These are phyloP conservation scores for Annulohypoxylon bovei DNA, from an alignment of 495 filamentous ascomycete genomes.

Conservation along the genomic window DNA sequence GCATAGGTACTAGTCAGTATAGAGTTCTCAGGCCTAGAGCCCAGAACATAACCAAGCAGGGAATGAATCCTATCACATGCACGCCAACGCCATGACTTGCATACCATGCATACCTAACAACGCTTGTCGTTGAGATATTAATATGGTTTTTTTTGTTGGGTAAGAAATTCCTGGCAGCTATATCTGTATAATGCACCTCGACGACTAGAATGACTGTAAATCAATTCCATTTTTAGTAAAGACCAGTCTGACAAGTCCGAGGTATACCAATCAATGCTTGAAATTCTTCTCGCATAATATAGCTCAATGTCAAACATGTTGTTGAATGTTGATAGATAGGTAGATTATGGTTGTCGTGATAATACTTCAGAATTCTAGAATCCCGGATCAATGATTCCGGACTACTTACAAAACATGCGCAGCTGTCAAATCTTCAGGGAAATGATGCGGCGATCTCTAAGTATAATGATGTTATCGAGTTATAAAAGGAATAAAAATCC, in stretches of 20 bases:
- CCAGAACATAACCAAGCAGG: background rate
- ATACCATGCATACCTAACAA: background rate
- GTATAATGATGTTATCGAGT: background rate
- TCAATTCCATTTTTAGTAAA: background rate
- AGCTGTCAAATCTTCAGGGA: background rate
- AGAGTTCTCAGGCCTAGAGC: too few relatives aligned
- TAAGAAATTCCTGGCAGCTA: background rate
- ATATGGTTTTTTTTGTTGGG: background rate
- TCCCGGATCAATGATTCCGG: background rate
- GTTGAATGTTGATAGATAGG: too few relatives aligned
- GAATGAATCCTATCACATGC: background rate
- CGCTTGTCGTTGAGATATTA: background rate
- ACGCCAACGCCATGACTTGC: background rate
- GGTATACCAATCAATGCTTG: background rate
- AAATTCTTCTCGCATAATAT: background rate
- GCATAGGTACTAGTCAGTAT: too few relatives aligned
- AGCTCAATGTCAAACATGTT: too few relatives aligned
- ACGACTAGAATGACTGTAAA: background rate
- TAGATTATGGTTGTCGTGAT: background rate
- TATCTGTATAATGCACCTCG: background rate
- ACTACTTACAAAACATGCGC: too few relatives aligned
- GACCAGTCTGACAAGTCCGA: background rate
- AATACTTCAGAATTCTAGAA: background rate
- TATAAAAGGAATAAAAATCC: background rate
- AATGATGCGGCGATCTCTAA: background rate